A percentile compares a stretch with the other conserved stretches of the same genome.
Conservation (phyloP, 441 rosid genomes). For the Rhodomyrtus psidioides region DNA sequence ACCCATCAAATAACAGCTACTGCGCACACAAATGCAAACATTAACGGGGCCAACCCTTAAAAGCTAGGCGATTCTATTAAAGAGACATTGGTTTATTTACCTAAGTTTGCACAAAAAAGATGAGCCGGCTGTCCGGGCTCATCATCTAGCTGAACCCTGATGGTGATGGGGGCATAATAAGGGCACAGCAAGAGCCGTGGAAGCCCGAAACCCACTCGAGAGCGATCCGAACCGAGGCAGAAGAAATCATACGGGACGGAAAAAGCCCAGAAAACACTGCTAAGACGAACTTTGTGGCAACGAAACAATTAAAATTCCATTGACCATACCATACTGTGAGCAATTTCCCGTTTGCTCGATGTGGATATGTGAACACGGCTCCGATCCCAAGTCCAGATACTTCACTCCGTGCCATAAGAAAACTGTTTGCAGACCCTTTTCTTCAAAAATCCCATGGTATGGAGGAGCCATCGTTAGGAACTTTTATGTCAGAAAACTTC, state of each 20-base stretch:
- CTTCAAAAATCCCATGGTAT: too few relatives aligned
- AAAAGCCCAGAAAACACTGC: neutral
- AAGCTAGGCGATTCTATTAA: neutral
- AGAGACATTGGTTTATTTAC: neutral
- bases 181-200: neutral
- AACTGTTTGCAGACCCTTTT: too few relatives aligned
- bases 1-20: neutral
- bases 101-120: neutral
- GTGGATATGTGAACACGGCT: too few relatives aligned
- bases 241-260: neutral
- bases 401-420: too few relatives aligned
- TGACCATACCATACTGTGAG: too few relatives aligned
- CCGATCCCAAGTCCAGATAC: too few relatives aligned
- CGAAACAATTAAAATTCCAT: too few relatives aligned
- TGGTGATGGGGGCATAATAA: neutral
- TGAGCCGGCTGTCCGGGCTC: accelerated
- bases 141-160: neutral
- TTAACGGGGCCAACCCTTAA: neutral
- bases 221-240: accelerated
- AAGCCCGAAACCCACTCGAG: neutral
- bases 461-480: too few relatives aligned
- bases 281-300: too few relatives aligned
- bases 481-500: too few relatives aligned
- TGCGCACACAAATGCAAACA: neutral
- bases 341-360: too few relatives aligned